Evolutionary conservation across 331 rosid genomes (phyloP).

Genomic region (Rosa hybrid): DNA sequence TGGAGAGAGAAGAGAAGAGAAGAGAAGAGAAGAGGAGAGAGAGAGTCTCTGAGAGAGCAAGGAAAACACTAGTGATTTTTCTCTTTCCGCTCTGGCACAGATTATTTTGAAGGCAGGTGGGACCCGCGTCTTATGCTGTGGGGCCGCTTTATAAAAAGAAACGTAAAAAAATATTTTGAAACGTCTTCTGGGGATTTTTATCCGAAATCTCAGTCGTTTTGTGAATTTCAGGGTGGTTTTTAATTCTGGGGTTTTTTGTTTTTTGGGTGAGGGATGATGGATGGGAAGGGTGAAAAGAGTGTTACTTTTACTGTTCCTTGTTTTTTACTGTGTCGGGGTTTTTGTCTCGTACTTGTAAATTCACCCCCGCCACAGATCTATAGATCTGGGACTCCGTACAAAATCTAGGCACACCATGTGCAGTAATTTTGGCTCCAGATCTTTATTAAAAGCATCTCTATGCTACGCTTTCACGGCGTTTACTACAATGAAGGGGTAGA

Average conservation of each 20-base stretch:
- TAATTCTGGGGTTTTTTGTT: neutral
- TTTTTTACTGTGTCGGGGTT: neutral
- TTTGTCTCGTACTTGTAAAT: neutral
- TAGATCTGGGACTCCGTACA: neutral
- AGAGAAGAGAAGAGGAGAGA: neutral
- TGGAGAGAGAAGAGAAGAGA: neutral
- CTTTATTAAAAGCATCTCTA: neutral
- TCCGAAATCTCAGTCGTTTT: conserved; percentile 14
- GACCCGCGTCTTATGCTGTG: conserved; percentile 45
- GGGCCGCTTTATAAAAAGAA: neutral
- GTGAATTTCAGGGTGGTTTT: neutral
- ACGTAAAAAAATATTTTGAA: neutral
- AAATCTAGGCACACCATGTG: neutral
- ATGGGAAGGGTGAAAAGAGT: neutral
- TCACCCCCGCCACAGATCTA: neutral
- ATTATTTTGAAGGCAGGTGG: conserved; percentile 49
- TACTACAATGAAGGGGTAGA: no score
- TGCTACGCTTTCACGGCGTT: neutral
- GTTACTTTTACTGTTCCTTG: neutral
- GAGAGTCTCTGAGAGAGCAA: no score
- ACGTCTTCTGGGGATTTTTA: conserved; percentile 12
- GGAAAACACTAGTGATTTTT: neutral
- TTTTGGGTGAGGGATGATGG: neutral
- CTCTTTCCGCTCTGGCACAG: conserved; percentile 63
- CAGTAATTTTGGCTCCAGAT: neutral